Conservation (phyloP, 768 basidiomycete genomes). For the Lactarius psammicola region DNA sequence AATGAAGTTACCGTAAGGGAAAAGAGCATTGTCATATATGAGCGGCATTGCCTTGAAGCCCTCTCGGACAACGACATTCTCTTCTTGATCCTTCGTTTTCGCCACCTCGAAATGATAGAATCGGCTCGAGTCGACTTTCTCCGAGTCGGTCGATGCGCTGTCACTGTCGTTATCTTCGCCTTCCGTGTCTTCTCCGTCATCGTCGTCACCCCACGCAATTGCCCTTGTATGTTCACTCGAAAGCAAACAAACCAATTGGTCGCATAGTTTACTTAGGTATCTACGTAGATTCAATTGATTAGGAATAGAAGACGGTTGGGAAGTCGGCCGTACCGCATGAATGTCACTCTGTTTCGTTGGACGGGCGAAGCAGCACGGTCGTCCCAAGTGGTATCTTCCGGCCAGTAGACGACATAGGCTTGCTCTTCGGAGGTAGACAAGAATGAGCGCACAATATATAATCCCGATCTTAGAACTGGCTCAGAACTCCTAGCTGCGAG, state of each 20-base stretch:
- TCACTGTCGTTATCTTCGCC: constrained; percentile 33
- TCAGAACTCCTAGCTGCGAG: constrained; percentile 21
- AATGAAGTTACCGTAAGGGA: not conserved
- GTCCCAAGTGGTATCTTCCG: constrained; percentile 58
- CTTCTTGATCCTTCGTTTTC: constrained; percentile 57
- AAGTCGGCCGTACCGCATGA: constrained; percentile 50
- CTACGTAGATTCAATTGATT: not conserved
- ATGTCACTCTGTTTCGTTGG: constrained; percentile 54
- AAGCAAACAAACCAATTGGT: constrained; percentile 53
- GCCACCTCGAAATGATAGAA: constrained; percentile 55
- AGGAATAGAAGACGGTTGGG: too few species aligned
- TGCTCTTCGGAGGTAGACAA: constrained; percentile 30
- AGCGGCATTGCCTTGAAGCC: constrained; percentile 47
- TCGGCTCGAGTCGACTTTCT: constrained; percentile 45
- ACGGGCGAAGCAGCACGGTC: constrained; percentile 47
- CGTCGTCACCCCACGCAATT: constrained; percentile 42
- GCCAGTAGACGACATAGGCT: constrained; percentile 59
- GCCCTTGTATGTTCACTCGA: constrained; percentile 47
- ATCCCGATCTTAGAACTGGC: constrained; percentile 47
- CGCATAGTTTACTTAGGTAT: constrained; percentile 35
- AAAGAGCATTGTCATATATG: too few species aligned
- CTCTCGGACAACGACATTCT: constrained; percentile 42
- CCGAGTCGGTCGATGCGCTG: constrained; percentile 35
- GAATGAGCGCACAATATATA: constrained; percentile 43
- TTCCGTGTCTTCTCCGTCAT: too few species aligned